phyloP scores from a whole-genome alignment of 768 basidiomycete genomes.

The Pulveroboletus sp. region DNA sequence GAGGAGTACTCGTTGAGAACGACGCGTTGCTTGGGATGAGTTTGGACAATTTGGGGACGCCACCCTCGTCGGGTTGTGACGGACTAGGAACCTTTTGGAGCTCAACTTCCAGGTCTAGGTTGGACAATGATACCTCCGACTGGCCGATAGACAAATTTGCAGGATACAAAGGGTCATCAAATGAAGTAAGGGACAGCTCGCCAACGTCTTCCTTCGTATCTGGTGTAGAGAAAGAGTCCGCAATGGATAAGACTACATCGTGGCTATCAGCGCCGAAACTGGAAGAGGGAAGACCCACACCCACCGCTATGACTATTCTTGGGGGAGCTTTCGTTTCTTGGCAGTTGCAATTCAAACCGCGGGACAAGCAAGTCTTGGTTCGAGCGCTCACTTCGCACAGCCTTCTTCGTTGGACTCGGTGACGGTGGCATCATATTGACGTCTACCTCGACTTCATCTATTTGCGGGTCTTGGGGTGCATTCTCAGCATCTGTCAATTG shows the following conservation, averaged over 20 bases:
- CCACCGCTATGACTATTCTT: slow-evolving; percentile 13
- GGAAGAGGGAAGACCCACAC: slow-evolving; percentile 1
- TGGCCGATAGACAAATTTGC: slow-evolving; percentile 33
- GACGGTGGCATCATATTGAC: slow-evolving; percentile 45
- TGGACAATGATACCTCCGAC: slow-evolving; percentile 34
- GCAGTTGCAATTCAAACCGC: slow-evolving; percentile 25
- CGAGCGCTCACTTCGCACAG: slow-evolving; percentile 11
- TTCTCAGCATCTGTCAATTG: slow-evolving; percentile 39
- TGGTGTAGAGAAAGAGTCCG: slow-evolving; percentile 20
- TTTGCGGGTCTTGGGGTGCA: slow-evolving; percentile 21
- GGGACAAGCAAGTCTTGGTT: slow-evolving; percentile 33
- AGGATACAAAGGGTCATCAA: slow-evolving; percentile 28
- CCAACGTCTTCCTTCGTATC: slow-evolving; percentile 24
- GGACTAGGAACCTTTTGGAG: slow-evolving; percentile 21
- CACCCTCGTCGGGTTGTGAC: slow-evolving; percentile 7
- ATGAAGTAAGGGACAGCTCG: slow-evolving; percentile 27
- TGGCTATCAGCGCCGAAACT: neutral
- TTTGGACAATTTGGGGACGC: slow-evolving; percentile 22
- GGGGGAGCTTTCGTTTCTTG: slow-evolving; percentile 20
- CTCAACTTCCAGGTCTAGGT: slow-evolving; percentile 30
- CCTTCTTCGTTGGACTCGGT: slow-evolving; percentile 40
- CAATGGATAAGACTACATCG: slow-evolving; percentile 9
- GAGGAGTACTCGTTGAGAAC: slow-evolving; percentile 28
- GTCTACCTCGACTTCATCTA: slow-evolving; percentile 35
- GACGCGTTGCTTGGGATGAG: slow-evolving; percentile 20